Evolutionary conservation across 2,329 filamentous ascomycete genomes (phyloP).

Genomic region (Microsporum canis): DNA sequence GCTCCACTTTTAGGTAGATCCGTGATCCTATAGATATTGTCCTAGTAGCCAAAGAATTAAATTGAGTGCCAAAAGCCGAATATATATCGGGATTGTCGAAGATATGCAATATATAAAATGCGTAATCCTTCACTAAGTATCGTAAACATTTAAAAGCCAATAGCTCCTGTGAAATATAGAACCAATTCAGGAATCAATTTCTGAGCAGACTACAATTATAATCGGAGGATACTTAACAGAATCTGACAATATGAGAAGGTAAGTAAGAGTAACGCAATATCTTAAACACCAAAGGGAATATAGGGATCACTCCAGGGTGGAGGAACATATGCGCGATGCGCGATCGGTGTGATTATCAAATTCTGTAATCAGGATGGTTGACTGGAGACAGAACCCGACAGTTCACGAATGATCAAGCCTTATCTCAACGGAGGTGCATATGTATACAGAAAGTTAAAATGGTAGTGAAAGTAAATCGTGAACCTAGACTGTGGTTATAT

Average conservation of each 20-base stretch:
- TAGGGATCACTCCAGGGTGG: neutral
- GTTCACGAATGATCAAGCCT: neutral
- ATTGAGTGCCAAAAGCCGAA: no score
- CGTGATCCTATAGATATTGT: no score
- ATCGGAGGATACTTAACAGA: neutral
- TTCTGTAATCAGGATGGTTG: neutral
- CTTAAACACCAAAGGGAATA: neutral
- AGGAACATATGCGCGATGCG: conserved; percentile 4
- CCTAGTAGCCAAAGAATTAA: no score
- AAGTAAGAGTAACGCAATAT: neutral
- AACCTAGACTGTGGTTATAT: no score
- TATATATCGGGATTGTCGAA: no score
- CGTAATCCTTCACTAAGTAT: no score
- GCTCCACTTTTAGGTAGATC: no score
- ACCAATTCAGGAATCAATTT: neutral
- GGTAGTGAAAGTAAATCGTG: neutral
- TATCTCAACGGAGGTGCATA: neutral
- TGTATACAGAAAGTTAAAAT: neutral
- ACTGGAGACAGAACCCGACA: neutral
- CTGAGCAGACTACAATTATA: neutral
- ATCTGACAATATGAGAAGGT: neutral
- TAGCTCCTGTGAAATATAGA: neutral
- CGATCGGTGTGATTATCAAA: neutral
- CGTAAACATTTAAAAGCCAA: neutral
- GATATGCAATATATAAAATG: no score